Evolutionary conservation across 306 rosid genomes (phyloP), one percentile per base, ranked within the genome.

Genomic region (Acacia confusa): DNA sequence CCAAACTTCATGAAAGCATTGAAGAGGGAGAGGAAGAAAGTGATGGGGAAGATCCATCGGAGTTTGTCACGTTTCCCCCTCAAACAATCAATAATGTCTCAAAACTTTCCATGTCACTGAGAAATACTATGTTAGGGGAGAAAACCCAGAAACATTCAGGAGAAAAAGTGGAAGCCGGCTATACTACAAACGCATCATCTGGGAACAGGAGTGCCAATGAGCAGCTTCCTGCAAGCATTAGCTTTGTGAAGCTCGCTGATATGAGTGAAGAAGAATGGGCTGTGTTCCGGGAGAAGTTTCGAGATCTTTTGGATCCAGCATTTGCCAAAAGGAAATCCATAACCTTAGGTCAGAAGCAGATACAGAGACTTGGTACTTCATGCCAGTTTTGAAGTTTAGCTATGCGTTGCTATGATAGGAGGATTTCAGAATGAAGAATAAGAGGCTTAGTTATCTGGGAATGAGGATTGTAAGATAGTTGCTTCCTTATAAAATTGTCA

Each of bases 361-460:
- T 93, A 76, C 97, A 82, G 93, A 93, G 99, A 92, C 98, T 95
- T 40, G 99, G 99, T 80, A 95, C 98, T 67, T 95, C 99, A 34
- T 95, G 99, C 98, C 97, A 95, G 92, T 95, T 95, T 93, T 95
- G 98, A 94, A 76, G 84, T 63, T 79, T 89, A 84, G 90, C 80
- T 30, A 81, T 77, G 58, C 66, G 83, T 70, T 77, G 88, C 48
- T 84, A 69, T 58, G 73, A 78, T 86, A 84, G 90, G 52, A 69
- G 79, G 43, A 75, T 73, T 71, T 78, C 83, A 78, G 85, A 34
- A 58, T 38, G 84, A 84, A 81, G 41, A 83, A 81, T 74, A 84
- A 86, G 78, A 86, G 80, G 85, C 79, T 70, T 81, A 82, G 91
- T 82, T 72, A 85, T 88, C 76, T 53, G 85, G 88, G 86, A 81